Conservation (phyloP, 306 rosid species). For the Benincasa hispida region DNA sequence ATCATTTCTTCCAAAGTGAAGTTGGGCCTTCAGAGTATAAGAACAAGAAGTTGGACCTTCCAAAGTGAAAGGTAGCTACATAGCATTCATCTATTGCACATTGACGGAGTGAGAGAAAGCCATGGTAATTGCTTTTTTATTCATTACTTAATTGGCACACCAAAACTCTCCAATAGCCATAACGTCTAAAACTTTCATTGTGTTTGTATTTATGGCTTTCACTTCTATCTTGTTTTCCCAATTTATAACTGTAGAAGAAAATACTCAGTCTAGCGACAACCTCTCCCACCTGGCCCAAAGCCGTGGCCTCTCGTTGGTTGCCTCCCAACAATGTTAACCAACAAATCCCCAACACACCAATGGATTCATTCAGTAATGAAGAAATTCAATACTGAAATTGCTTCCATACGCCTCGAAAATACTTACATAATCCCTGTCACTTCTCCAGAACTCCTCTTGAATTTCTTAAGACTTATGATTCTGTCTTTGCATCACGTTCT, state of each 20-base stretch:
- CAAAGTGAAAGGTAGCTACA: too few relatives aligned
- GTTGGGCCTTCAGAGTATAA: background rate
- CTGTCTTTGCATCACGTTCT: conserved; percentile 16
- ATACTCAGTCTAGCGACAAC: too few relatives aligned
- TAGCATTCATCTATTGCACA: too few relatives aligned
- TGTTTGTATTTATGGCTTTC: too few relatives aligned
- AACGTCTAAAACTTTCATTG: too few relatives aligned
- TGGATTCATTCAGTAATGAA: background rate
- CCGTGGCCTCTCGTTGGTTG: background rate
- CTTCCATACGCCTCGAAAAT: conserved; percentile 18
- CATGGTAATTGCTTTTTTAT: too few relatives aligned
- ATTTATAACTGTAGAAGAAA: too few relatives aligned
- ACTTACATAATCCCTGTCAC: background rate
- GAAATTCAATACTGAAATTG: background rate
- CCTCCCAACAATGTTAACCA: background rate
- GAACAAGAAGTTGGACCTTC: too few relatives aligned
- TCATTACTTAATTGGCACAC: too few relatives aligned
- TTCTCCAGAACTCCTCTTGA: conserved; percentile 8
- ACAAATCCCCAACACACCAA: background rate
- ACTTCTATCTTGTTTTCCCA: too few relatives aligned
- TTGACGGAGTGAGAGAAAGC: too few relatives aligned
- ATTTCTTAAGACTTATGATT: conserved; percentile 27
- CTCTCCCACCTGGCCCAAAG: background rate
- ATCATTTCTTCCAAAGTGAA: background rate
- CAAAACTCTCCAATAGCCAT: too few relatives aligned